phyloP scores from a whole-genome alignment of 2,329 filamentous ascomycete species.

The Trichocomaceae sp. region DNA sequence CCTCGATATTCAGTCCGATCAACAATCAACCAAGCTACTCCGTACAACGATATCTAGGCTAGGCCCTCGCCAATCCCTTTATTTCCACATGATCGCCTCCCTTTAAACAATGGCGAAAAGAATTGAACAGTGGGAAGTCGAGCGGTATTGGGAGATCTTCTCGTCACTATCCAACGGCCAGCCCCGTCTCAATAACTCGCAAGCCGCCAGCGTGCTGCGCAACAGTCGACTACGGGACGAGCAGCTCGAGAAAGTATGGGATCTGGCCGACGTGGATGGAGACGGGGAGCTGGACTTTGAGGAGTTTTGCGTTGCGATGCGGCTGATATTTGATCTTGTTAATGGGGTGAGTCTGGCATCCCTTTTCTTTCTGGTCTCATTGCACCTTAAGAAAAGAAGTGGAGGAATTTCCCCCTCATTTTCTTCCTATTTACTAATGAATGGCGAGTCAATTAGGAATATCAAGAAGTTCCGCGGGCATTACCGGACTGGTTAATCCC shows the following conservation, averaged over 20 bases:
- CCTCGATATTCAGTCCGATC: neutral
- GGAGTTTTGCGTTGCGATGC: constrained; percentile 98
- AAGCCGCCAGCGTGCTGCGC: constrained; percentile 65
- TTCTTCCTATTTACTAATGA: neutral
- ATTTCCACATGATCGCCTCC: neutral
- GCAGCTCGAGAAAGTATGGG: constrained; percentile 96
- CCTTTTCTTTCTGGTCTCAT: neutral
- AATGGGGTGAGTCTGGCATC: constrained; percentile 65
- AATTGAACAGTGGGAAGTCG: constrained; percentile 67
- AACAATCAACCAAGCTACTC: neutral
- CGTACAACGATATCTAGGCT: neutral
- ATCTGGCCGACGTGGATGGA: constrained; percentile 92
- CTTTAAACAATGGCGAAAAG: constrained; percentile 31
- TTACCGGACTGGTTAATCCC: constrained; percentile 96
- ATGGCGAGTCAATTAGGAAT: constrained; percentile 55
- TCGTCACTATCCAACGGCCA: constrained; percentile 59
- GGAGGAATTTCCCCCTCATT: neutral
- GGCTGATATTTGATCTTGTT: constrained; percentile 92
- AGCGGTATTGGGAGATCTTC: constrained; percentile 77
- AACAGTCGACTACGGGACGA: constrained; percentile 66
- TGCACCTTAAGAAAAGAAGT: no score
- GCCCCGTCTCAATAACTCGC: constrained; percentile 59
- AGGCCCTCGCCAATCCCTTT: neutral
- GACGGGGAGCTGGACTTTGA: constrained; percentile 98
- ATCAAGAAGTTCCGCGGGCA: constrained; percentile 73